A percentile compares a stretch with the other conserved stretches of the same genome.
Evolutionary conservation across 129 eudicot species (phyloP).

Genomic region (Logfia minima): DNA sequence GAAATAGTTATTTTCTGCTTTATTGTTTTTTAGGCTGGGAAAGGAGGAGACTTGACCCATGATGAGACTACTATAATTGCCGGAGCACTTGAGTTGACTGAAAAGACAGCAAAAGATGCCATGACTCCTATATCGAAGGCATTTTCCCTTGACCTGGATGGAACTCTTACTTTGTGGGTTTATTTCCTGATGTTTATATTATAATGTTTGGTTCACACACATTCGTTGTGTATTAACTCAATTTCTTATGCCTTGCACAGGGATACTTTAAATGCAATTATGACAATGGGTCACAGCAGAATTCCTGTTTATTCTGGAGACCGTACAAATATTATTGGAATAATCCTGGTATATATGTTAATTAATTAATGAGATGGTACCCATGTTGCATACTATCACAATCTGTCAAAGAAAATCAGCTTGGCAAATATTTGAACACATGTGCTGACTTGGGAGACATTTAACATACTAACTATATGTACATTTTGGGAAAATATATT

Average conservation of each 20-base stretch:
- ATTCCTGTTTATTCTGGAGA: conserved; percentile 81
- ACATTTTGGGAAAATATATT: background rate
- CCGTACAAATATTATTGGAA: conserved; percentile 76
- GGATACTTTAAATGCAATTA: conserved; percentile 91
- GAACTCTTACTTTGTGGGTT: conserved; percentile 90
- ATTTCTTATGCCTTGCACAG: conserved; percentile 41
- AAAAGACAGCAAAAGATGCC: conserved; percentile 96
- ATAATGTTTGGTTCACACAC: background rate
- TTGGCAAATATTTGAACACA: conserved; percentile 1
- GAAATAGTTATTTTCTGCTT: background rate
- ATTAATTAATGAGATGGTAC: background rate
- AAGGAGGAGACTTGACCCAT: conserved; percentile 97
- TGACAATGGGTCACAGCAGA: conserved; percentile 98
- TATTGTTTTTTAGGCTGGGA: conserved; percentile 76
- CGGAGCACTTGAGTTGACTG: conserved; percentile 95
- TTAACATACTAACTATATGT: background rate
- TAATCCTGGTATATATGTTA: conserved; percentile 63
- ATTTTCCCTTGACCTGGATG: conserved; percentile 98
- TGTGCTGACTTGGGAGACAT: conserved; percentile 1
- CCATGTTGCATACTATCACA: conserved; percentile 13
- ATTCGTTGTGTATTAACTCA: conserved; percentile 12
- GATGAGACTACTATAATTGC: conserved; percentile 97
- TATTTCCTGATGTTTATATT: conserved; percentile 25
- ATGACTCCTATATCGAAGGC: conserved; percentile 98
- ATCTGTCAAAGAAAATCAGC: background rate